These are phyloP conservation scores for Decorospora gaudefroyi DNA, from an alignment of 2,329 filamentous ascomycete species.

Conservation along the genomic window DNA sequence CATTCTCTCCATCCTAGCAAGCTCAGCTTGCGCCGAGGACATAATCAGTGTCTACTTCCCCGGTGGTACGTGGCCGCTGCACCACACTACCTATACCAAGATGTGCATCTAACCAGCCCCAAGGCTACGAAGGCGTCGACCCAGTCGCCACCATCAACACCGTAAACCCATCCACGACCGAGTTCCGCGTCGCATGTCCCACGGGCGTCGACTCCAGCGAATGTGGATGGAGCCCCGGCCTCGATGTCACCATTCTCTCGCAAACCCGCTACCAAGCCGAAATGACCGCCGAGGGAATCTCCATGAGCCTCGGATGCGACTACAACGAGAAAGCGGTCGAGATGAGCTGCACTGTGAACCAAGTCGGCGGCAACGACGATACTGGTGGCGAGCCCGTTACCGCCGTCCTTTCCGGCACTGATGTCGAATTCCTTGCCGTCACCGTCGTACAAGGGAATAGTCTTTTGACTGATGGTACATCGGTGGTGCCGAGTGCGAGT, in stretches of 20 bases:
- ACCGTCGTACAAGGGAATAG: slow-evolving; percentile 30
- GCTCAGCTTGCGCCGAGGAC: slow-evolving; percentile 23
- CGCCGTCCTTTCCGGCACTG: slow-evolving; percentile 21
- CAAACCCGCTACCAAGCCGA: slow-evolving; percentile 28
- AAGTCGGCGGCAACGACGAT: slow-evolving; percentile 24
- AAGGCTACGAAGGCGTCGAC: slow-evolving; percentile 24
- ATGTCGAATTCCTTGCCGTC: slow-evolving; percentile 29
- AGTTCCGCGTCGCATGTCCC: slow-evolving; percentile 31
- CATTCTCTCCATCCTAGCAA: slow-evolving; percentile 25
- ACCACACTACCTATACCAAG: background rate
- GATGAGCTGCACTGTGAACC: slow-evolving; percentile 34
- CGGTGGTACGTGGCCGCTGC: slow-evolving; percentile 20
- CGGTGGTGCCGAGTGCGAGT: slow-evolving; percentile 13
- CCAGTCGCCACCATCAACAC: slow-evolving; percentile 33
- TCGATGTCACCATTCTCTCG: slow-evolving; percentile 25
- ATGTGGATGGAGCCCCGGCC: slow-evolving; percentile 34
- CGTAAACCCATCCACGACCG: slow-evolving; percentile 28
- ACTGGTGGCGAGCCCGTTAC: slow-evolving; percentile 15
- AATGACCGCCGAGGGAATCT: slow-evolving; percentile 20
- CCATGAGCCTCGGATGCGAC: slow-evolving; percentile 36
- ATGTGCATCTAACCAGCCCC: background rate
- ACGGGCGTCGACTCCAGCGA: slow-evolving; percentile 23
- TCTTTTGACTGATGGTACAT: slow-evolving; percentile 21
- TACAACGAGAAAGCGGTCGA: slow-evolving; percentile 25
- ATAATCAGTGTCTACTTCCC: slow-evolving; percentile 30